Evolutionary conservation across 352 stramenopile genomes (phyloP).

Genomic region (Pythium phragmiticola): DNA sequence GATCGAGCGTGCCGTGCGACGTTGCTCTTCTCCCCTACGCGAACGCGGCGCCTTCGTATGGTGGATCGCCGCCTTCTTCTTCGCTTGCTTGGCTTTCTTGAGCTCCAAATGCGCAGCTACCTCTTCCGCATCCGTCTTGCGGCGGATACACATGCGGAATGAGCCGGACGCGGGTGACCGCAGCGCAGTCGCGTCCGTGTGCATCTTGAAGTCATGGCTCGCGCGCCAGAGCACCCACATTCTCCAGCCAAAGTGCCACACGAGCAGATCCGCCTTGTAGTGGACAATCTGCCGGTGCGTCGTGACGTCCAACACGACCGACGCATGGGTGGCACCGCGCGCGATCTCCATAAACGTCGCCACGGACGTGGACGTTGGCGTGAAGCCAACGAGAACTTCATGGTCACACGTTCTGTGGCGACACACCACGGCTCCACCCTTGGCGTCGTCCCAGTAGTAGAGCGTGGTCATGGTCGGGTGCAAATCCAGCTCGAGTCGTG

Average conservation of each 20-base stretch:
- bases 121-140: background rate
- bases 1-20: background rate
- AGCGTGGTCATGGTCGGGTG: background rate
- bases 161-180: background rate
- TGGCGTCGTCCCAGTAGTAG: constrained; percentile 2
- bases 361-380: background rate
- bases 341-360: background rate
- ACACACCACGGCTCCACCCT: background rate
- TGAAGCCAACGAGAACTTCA: background rate
- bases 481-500: background rate
- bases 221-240: constrained; percentile 8
- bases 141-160: background rate
- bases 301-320: background rate
- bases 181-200: background rate
- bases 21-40: background rate
- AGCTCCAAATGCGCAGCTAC: background rate
- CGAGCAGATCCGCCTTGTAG: background rate
- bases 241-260: background rate
- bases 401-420: background rate
- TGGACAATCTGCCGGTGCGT: constrained; percentile 1
- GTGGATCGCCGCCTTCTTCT: background rate
- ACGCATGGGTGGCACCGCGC: background rate
- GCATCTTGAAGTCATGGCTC: background rate
- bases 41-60: background rate
- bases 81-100: background rate